These are phyloP conservation scores for Aspergillus steynii DNA, from an alignment of 495 filamentous ascomycete species.

Conservation along the genomic window DNA sequence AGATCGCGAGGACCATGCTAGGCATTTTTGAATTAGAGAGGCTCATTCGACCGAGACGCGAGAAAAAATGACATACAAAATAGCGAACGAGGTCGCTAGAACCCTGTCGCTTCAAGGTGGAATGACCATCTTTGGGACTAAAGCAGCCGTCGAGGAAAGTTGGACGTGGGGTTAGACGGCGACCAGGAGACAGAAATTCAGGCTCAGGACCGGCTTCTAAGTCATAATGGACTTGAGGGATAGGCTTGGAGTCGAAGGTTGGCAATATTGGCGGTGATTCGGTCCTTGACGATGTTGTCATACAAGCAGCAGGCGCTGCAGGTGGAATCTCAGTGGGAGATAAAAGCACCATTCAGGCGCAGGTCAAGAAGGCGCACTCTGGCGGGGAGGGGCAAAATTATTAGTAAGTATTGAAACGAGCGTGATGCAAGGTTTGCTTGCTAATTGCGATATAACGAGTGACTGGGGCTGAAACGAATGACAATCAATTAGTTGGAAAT, in stretches of 20 bases:
- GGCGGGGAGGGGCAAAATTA: background rate
- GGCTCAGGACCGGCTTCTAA: background rate
- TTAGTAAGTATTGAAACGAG: background rate
- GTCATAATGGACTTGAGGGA: conserved; percentile 1
- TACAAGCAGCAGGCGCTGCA: conserved; percentile 7
- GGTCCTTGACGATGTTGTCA: conserved; percentile 3
- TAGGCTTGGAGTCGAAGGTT: background rate
- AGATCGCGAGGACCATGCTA: conserved; percentile 66
- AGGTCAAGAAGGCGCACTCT: background rate
- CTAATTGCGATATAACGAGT: background rate
- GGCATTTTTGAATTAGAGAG: conserved; percentile 10
- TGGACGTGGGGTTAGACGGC: conserved; percentile 35
- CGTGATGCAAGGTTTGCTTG: background rate
- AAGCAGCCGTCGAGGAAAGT: conserved; percentile 38
- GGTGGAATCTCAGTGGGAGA: background rate
- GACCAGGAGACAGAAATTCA: conserved; percentile 14
- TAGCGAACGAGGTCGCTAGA: conserved; percentile 43
- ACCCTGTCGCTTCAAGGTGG: conserved; percentile 29
- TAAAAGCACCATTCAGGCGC: conserved; percentile 7
- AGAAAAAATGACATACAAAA: conserved; percentile 36
- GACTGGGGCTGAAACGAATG: background rate
- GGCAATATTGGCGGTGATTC: conserved; percentile 1
- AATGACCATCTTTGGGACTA: conserved; percentile 35
- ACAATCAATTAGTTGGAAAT: background rate
- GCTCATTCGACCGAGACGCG: background rate